These are phyloP conservation scores for Cytospora leucostoma DNA, from an alignment of 2,329 filamentous ascomycete species.

Conservation along the genomic window DNA sequence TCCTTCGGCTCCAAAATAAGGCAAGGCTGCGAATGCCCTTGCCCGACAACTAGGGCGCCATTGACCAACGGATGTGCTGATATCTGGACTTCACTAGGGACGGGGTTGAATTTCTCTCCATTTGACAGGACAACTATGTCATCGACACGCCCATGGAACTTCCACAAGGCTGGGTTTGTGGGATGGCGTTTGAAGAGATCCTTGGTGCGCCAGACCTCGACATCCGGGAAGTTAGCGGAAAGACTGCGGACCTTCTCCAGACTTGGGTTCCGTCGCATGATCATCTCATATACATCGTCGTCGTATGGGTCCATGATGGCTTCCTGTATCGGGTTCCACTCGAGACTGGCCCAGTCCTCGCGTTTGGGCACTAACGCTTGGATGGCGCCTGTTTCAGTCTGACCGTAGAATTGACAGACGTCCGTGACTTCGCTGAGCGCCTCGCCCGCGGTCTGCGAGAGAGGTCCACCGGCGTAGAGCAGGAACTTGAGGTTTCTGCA, in stretches of 20 bases:
- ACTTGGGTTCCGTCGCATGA: slow-evolving; percentile 25
- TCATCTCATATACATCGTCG: slow-evolving; percentile 30
- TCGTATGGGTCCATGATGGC: slow-evolving; percentile 28
- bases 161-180: slow-evolving; percentile 13
- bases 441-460: slow-evolving; percentile 28
- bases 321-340: slow-evolving; percentile 31
- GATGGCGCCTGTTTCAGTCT: slow-evolving; percentile 30
- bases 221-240: slow-evolving; percentile 29
- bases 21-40: slow-evolving; percentile 7
- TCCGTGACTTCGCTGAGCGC: slow-evolving; percentile 30
- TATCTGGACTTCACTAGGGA: slow-evolving; percentile 19
- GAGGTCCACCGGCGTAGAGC: slow-evolving; percentile 31
- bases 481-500: slow-evolving; percentile 29
- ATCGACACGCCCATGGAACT: slow-evolving; percentile 19
- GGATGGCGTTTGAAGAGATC: slow-evolving; percentile 50
- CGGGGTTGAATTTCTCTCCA: slow-evolving; percentile 29
- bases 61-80: slow-evolving; percentile 9
- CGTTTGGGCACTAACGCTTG: slow-evolving; percentile 29
- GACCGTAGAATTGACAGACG: slow-evolving; percentile 32
- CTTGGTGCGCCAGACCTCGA: slow-evolving; percentile 29
- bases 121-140: slow-evolving; percentile 19
- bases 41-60: slow-evolving; percentile 18
- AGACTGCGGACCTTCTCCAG: slow-evolving; percentile 26
- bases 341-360: slow-evolving; percentile 30
- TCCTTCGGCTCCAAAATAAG: slow-evolving; percentile 20